These are phyloP conservation scores for Sophora flavescens DNA, from an alignment of 306 rosid genomes.

Conservation along the genomic window DNA sequence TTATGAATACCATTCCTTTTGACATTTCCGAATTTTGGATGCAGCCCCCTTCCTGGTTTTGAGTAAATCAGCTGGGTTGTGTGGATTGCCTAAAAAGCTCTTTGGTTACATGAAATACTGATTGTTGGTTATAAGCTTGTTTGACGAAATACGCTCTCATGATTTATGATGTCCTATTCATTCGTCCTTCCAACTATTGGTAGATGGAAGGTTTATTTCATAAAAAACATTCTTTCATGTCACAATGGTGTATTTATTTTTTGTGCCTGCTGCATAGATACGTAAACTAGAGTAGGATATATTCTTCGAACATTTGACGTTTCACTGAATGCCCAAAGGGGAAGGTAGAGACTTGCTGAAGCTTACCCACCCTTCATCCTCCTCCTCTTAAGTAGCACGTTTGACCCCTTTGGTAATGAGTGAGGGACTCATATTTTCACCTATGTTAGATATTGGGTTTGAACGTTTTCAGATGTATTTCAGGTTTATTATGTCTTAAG, in stretches of 20 bases:
- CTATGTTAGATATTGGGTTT: constrained; percentile 51
- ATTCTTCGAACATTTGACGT: constrained; percentile 12
- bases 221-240: constrained; percentile 24
- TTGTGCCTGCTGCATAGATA: constrained; percentile 33
- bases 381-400: constrained; percentile 28
- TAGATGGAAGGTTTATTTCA: constrained; percentile 17
- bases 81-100: constrained; percentile 18
- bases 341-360: constrained; percentile 25
- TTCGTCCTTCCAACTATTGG: constrained; percentile 27
- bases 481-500: constrained; percentile 51
- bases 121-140: neutral
- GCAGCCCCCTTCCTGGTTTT: constrained; percentile 36
- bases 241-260: constrained; percentile 5
- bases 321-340: constrained; percentile 30
- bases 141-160: constrained; percentile 28
- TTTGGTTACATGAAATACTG: constrained; percentile 19
- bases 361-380: constrained; percentile 28
- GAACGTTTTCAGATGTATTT: constrained; percentile 49
- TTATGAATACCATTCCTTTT: constrained; percentile 10
- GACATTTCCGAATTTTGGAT: constrained; percentile 39
- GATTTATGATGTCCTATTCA: constrained; percentile 33
- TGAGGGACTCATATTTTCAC: constrained; percentile 42
- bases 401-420: constrained; percentile 42
- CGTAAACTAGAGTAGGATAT: constrained; percentile 18
- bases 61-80: constrained; percentile 16